These are phyloP conservation scores for Choiromyces venosus DNA, from an alignment of 495 filamentous ascomycete genomes.

Conservation along the genomic window DNA sequence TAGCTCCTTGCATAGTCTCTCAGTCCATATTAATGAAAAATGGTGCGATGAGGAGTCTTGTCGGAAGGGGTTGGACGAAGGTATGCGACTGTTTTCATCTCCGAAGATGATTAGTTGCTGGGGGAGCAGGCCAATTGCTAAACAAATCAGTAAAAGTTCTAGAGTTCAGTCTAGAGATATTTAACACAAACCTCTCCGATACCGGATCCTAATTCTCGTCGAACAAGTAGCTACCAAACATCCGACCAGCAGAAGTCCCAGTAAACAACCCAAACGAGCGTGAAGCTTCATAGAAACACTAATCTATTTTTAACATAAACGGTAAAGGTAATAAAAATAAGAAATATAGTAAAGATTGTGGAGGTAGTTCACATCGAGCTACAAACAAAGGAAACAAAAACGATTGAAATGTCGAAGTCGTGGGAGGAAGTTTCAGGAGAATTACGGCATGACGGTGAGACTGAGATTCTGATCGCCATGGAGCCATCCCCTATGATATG, in stretches of 20 bases:
- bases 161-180: neutral
- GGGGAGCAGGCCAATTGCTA: constrained; percentile 34
- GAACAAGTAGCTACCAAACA: constrained; percentile 22
- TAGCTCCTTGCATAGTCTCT: constrained; percentile 32
- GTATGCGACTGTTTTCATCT: constrained; percentile 35
- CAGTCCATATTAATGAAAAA: constrained; percentile 34
- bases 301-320: neutral
- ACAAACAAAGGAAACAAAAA: neutral
- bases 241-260: constrained; percentile 20
- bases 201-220: constrained; percentile 27
- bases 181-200: constrained; percentile 29
- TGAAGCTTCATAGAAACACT: constrained; percentile 21
- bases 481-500: neutral
- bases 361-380: neutral
- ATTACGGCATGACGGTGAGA: neutral
- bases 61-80: constrained; percentile 16
- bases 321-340: neutral
- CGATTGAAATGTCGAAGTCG: neutral
- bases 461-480: neutral
- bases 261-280: constrained; percentile 24
- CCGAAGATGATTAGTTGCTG: constrained; percentile 35
- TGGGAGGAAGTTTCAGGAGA: neutral
- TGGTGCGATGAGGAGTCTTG: constrained; percentile 12
- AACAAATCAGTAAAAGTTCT: neutral
- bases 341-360: neutral